Conservation (phyloP, 495 filamentous ascomycete species). For the Aspergillus bertholletiae region DNA sequence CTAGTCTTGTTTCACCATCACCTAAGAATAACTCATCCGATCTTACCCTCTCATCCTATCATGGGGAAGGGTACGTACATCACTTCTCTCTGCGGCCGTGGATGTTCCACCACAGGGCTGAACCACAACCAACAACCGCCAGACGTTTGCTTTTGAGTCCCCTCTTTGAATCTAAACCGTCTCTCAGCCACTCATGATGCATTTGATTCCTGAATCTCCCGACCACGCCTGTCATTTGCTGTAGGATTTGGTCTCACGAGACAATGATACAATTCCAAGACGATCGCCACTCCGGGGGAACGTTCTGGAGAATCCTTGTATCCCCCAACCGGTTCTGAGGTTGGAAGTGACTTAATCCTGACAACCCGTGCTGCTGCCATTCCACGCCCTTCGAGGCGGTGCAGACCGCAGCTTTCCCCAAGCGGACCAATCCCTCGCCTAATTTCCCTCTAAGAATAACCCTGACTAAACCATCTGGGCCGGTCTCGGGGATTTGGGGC, state of each 20-base stretch:
- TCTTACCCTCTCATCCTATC: too few relatives aligned
- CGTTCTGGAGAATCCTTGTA: constrained; percentile 3
- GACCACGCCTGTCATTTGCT: constrained; percentile 29
- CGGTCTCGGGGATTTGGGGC: constrained; percentile 31
- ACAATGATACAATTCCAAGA: neutral
- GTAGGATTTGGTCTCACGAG: neutral
- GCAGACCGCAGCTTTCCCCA: neutral
- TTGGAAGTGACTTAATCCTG: neutral
- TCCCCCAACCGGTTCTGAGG: neutral
- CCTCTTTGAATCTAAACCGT: neutral
- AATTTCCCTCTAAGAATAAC: neutral
- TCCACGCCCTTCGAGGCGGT: constrained; percentile 1
- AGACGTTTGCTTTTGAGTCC: too few relatives aligned
- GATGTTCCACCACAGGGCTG: constrained; percentile 33
- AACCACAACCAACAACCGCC: too few relatives aligned
- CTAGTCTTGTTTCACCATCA: too few relatives aligned
- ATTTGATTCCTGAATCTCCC: constrained; percentile 35
- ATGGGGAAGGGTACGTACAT: too few relatives aligned
- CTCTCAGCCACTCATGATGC: constrained; percentile 21
- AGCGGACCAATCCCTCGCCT: neutral
- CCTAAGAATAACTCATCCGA: too few relatives aligned
- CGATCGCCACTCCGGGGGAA: constrained; percentile 1
- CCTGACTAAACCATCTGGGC: constrained; percentile 15
- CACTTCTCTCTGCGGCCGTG: too few relatives aligned
- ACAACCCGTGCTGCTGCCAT: neutral